A percentile compares a stretch with the other conserved stretches of the same genome.
phyloP scores from a whole-genome alignment of 208 protist species.

The Crithidia brevicula region DNA sequence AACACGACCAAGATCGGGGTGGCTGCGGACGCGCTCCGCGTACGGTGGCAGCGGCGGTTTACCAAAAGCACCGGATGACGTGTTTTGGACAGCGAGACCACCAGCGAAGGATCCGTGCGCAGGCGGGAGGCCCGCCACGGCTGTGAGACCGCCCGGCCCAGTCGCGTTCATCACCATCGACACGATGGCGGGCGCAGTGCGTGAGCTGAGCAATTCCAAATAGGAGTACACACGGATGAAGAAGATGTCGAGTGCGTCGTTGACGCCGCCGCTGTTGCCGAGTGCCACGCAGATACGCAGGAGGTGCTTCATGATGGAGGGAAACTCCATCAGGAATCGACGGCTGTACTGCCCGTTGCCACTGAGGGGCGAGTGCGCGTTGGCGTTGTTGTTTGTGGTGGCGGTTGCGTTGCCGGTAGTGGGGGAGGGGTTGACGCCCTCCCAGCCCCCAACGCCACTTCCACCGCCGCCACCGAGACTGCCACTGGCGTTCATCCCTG shows the following conservation, averaged over 20 bases:
- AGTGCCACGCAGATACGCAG: conserved; percentile 48
- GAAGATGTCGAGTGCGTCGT: conserved; percentile 79
- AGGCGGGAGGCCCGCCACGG: not conserved
- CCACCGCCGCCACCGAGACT: conserved; percentile 3
- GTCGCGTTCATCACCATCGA: conserved; percentile 34
- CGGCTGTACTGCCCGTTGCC: conserved; percentile 74
- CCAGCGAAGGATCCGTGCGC: not conserved
- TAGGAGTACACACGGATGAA: conserved; percentile 72
- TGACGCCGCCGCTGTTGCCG: conserved; percentile 50
- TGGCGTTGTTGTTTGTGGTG: conserved; percentile 3
- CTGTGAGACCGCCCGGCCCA: not conserved
- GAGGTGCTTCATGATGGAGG: conserved; percentile 69
- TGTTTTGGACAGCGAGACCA: not conserved
- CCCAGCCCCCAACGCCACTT: not conserved
- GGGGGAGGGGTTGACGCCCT: not conserved
- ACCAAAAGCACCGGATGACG: not conserved
- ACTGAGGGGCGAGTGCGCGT: conserved; percentile 39
- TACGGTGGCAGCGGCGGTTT: conserved; percentile 21
- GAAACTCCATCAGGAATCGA: conserved; percentile 80
- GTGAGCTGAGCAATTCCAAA: conserved; percentile 62
- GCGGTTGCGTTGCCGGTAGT: not conserved
- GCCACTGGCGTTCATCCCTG: not conserved
- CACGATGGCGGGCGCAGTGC: conserved; percentile 37
- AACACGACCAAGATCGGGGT: conserved; percentile 9
- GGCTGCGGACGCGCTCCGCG: conserved; percentile 14